Evolutionary conservation across 768 basidiomycete species (phyloP), one percentile per base, ranked within the genome.

Genomic region (Mycena kentingensis): DNA sequence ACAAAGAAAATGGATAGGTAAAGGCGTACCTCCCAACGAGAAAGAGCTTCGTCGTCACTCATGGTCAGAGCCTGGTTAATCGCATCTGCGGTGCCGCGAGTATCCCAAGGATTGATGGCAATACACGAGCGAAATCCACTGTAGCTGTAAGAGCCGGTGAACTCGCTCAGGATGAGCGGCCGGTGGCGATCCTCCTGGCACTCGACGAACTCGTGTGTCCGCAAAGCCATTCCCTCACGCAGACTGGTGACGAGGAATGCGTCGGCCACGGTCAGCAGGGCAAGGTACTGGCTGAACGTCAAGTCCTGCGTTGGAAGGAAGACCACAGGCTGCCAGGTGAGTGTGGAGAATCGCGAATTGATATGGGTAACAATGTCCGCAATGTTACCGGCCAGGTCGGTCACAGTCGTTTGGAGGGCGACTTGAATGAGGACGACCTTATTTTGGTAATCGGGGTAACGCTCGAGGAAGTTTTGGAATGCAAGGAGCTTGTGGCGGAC

Each of bases 371-470:
- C 87, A 21, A 84, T 72, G 57, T 91, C 88, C 5, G 87, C 78
- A 4, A 91, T 87, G 35, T 81, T 81, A 2, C 87, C 87, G 0
- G 88, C 85, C 2, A 81, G 64, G 60, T 92, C 89, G 63, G 88
- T 89, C 56, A 88, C 81, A 1, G 88, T 88, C 0, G 91, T 93
- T 55, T 89, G 87, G 3, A 94, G 77, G 0, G 93, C 91, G 4
- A 94, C 86, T 70, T 94, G 93, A 46, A 94, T 90, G 36, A 94
- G 80, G 13, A 93, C 85, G 39, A 86, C 82, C 81, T 87, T 88
- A 39, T 85, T 85, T 61, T 87, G 87, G 68, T 80, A 92, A 56
- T 90, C 81, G n/a, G 88, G 88, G 57, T 88, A 74, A 60, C 81
- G 82, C 55, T 88, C 87, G 46, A 94, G 73, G 74, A 94, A 93